Conservation (phyloP, 2,329 filamentous ascomycete genomes). For the Phyllosticta paracitricarpa region DNA sequence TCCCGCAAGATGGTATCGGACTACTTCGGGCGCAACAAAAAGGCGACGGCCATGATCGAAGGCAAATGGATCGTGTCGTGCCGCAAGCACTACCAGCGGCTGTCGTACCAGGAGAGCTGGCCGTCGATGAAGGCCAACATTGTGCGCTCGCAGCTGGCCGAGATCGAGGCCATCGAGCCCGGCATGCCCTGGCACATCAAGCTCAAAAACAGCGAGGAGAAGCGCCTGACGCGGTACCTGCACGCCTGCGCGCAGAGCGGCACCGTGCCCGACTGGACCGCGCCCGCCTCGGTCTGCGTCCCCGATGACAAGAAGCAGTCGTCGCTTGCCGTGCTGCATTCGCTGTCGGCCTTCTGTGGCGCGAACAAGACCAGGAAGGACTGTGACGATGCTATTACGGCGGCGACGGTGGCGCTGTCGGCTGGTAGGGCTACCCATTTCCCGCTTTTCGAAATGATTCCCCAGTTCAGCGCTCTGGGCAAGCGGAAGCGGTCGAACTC, state of each 20-base stretch:
- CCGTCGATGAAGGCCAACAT: constrained; percentile 24
- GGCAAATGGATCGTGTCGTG: constrained; percentile 27
- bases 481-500: not conserved
- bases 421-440: not conserved
- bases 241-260: constrained; percentile 17
- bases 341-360: constrained; percentile 19
- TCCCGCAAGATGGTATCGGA: constrained; percentile 31
- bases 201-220: constrained; percentile 27
- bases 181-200: constrained; percentile 23
- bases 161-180: constrained; percentile 21
- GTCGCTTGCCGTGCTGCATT: constrained; percentile 23
- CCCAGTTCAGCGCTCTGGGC: not conserved
- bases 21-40: constrained; percentile 31
- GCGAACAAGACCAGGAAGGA: constrained; percentile 15
- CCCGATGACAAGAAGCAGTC: constrained; percentile 21
- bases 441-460: constrained; percentile 9
- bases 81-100: constrained; percentile 32
- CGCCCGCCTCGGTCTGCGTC: constrained; percentile 11
- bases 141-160: constrained; percentile 23
- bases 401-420: not conserved
- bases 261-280: constrained; percentile 10
- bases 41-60: constrained; percentile 20
- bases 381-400: constrained; percentile 15
- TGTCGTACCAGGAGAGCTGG: constrained; percentile 28
- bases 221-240: constrained; percentile 21